Evolutionary conservation across 345 rosid genomes (phyloP).

Genomic region (Eucalyptus regnans): DNA sequence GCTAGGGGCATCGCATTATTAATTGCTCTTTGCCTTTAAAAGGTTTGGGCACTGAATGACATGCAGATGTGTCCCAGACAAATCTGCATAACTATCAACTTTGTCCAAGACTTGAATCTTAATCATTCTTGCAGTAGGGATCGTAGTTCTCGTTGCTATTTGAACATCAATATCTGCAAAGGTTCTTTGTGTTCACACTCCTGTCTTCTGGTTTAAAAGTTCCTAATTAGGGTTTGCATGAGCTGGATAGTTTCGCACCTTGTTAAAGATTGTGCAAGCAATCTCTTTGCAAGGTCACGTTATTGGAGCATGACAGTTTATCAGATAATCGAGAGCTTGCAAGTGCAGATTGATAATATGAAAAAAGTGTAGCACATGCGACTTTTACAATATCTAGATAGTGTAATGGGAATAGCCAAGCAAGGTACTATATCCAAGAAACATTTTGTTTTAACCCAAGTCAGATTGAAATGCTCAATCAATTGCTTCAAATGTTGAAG

Average conservation of each 20-base stretch:
- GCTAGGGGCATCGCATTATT: background rate
- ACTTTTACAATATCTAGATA: background rate
- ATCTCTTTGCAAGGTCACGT: background rate
- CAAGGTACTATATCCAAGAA: background rate
- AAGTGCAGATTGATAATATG: background rate
- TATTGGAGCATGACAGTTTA: background rate
- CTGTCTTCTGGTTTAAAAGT: background rate
- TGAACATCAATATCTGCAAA: background rate
- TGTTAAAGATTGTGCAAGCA: background rate
- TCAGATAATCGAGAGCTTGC: background rate
- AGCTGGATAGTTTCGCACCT: background rate
- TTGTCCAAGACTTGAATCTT: background rate
- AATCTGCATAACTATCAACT: background rate
- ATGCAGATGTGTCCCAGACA: background rate
- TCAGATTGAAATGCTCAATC: background rate
- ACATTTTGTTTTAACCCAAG: background rate
- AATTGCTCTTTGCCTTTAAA: background rate
- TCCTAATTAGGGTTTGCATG: background rate
- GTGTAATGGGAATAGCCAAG: background rate
- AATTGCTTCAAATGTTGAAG: background rate
- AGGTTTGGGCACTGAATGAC: background rate
- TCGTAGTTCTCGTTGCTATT: background rate
- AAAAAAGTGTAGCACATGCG: background rate
- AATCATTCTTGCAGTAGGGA: background rate
- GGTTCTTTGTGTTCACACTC: background rate